A percentile compares a stretch with the other conserved stretches of the same genome.
These are phyloP conservation scores for Xenoacremonium recifei DNA, from an alignment of 2,329 filamentous ascomycete species.

Conservation along the genomic window DNA sequence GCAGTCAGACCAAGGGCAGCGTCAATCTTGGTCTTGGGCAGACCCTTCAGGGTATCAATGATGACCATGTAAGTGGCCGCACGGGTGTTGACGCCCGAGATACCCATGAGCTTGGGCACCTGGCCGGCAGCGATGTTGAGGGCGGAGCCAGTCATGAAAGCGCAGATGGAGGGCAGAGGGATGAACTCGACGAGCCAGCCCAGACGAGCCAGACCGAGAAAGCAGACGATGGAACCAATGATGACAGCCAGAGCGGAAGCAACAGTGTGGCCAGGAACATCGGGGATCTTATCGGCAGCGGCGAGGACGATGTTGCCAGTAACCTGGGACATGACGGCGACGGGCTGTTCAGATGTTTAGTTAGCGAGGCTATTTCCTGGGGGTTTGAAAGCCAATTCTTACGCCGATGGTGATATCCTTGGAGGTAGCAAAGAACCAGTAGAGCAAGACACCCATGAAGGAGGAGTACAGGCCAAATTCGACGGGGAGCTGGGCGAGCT, in stretches of 20 bases:
- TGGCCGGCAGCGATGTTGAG: slow-evolving; percentile 51
- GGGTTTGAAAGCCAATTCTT: slow-evolving; percentile 33
- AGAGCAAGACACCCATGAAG: slow-evolving; percentile 91
- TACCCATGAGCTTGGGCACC: slow-evolving; percentile 50
- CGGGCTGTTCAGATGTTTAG: slow-evolving; percentile 40
- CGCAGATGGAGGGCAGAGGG: slow-evolving; percentile 49
- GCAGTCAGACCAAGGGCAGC: slow-evolving; percentile 73
- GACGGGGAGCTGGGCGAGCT: slow-evolving; percentile 45
- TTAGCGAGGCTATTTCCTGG: slow-evolving; percentile 10
- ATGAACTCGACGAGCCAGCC: slow-evolving; percentile 57
- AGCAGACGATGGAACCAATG: slow-evolving; percentile 46
- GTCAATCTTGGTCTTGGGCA: slow-evolving; percentile 57
- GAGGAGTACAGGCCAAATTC: slow-evolving; percentile 65
- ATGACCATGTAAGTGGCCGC: slow-evolving; percentile 48
- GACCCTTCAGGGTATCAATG: slow-evolving; percentile 47
- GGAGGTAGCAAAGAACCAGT: slow-evolving; percentile 97
- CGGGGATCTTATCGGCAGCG: slow-evolving; percentile 36
- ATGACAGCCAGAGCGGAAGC: slow-evolving; percentile 49
- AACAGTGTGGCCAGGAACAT: slow-evolving; percentile 41
- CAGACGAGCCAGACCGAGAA: slow-evolving; percentile 48
- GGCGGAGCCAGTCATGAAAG: slow-evolving; percentile 54
- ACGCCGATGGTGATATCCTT: slow-evolving; percentile 87
- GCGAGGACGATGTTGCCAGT: slow-evolving; percentile 47
- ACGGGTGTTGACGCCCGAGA: slow-evolving; percentile 48
- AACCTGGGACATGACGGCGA: slow-evolving; percentile 52